Evolutionary conservation across 305 asterid species (phyloP).

Genomic region (Withania somnifera): DNA sequence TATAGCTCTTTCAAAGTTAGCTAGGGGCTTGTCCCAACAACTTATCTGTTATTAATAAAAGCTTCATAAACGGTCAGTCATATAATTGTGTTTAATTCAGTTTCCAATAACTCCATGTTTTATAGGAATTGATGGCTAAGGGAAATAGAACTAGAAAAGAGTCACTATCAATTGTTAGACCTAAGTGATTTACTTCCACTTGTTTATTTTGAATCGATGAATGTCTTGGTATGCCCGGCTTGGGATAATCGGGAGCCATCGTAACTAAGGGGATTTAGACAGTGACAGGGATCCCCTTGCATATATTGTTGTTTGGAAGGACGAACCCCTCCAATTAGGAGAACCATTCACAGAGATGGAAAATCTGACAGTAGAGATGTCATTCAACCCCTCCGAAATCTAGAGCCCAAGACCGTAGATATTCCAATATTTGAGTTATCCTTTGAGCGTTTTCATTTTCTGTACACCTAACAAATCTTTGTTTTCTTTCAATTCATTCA

Average conservation of each 20-base stretch:
- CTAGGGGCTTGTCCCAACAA: too few species aligned
- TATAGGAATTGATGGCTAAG: background rate
- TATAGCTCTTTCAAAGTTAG: too few species aligned
- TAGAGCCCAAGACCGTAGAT: background rate
- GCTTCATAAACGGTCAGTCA: too few species aligned
- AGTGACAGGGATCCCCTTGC: background rate
- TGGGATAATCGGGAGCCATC: background rate
- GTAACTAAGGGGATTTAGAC: background rate
- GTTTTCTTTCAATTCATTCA: background rate
- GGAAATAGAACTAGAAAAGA: background rate
- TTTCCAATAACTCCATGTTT: too few species aligned
- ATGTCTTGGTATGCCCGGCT: background rate
- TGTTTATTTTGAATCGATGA: background rate
- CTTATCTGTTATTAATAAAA: too few species aligned
- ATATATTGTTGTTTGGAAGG: background rate
- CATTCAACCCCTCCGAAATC: background rate
- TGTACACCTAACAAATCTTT: background rate
- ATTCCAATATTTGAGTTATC: background rate
- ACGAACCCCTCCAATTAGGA: background rate
- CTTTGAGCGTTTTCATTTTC: background rate
- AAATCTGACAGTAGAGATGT: background rate
- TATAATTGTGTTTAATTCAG: too few species aligned
- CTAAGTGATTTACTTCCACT: background rate
- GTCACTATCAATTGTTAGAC: background rate
- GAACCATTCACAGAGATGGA: background rate